Base-by-base conservation (phyloP, 2,329 filamentous ascomycete species). In the Trichoderma sp. region DNA sequence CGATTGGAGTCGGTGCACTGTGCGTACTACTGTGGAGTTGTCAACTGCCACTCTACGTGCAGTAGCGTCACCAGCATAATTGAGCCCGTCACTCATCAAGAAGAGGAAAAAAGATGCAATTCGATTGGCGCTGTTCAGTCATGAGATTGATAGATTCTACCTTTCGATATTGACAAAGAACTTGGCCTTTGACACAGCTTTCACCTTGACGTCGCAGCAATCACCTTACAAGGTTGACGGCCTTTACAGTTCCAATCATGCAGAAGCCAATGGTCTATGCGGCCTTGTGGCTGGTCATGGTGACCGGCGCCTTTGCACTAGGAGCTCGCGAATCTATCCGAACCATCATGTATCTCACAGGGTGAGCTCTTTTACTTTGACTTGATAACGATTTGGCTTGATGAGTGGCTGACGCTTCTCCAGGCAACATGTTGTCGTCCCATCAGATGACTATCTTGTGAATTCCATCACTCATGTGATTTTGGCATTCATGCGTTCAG, bases 401-500 rank as follows among this genome's bases (percentile, higher is more conserved):
- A 30, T 7, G 11, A n/a, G 34, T 23, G 4, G 47, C 53, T 59
- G 20, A 59, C 34, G 1, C 9, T 47, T 26, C 12, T 17, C 3
- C 70, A 88, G 85, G 3, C 86, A 88, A 73, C 86, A 88, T 74
- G 79, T 82, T 36, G 74, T 84, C 3, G 76, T 84, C 11, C 86
- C 86, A 0, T 43, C 79, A 8, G 65, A 76, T 2, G 64, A 76
- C 7, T 72, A 80, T 3, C 79, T 84, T 57, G 79, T 84, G 0
- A 68, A 77, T 26, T 77, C 83, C 20, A 82, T 90, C n/a, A 88
- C 87, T 0, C 88, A 90, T 74, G 85, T 90, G 12, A 83, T 85
- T 12, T 78, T 90, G 20, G 88, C 88, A 1, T 90, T 90, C 73
- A 85, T 90, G 84, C 81, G 79, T 15, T 86, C 88, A 0, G 80